phyloP scores from a whole-genome alignment of 2,329 filamentous ascomycete genomes.

The Colletotrichum salicis region DNA sequence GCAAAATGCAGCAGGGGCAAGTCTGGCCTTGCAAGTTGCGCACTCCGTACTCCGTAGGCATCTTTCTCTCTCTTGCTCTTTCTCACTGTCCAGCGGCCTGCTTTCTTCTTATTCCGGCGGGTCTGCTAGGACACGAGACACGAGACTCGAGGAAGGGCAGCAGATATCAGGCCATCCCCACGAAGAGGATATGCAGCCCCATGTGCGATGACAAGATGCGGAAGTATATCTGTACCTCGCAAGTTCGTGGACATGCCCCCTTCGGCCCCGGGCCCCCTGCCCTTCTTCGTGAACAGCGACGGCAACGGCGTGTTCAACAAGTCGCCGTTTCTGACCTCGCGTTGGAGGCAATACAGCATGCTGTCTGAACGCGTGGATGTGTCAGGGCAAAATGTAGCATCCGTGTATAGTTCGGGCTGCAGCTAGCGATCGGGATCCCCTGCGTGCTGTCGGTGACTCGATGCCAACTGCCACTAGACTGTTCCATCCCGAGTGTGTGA shows the following conservation, averaged over 20 bases:
- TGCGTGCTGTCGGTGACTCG: conserved; percentile 13
- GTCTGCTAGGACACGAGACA: background rate
- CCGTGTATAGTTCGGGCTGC: conserved; percentile 4
- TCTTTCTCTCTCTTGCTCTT: background rate
- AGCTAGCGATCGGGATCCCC: conserved; percentile 17
- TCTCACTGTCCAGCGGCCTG: background rate
- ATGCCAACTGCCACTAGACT: conserved; percentile 10
- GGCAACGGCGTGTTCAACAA: background rate
- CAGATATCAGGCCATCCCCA: conserved; percentile 2
- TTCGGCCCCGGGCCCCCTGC: background rate
- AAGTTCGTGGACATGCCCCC: background rate
- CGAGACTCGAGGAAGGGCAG: conserved; percentile 5
- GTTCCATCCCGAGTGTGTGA: background rate
- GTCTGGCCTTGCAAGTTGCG: background rate
- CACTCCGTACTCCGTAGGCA: background rate
- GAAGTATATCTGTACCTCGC: too few species aligned
- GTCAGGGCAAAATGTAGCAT: background rate
- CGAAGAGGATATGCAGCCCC: background rate
- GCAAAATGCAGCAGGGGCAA: background rate
- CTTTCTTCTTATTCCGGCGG: background rate
- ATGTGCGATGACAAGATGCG: background rate
- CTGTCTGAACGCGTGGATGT: conserved; percentile 4
- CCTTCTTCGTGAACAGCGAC: background rate
- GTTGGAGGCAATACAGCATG: conserved; percentile 5
- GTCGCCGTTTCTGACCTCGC: background rate